Evolutionary conservation across 2,329 filamentous ascomycete genomes (phyloP), one percentile per base, ranked within the genome.

Genomic region (Cercospora sojina): DNA sequence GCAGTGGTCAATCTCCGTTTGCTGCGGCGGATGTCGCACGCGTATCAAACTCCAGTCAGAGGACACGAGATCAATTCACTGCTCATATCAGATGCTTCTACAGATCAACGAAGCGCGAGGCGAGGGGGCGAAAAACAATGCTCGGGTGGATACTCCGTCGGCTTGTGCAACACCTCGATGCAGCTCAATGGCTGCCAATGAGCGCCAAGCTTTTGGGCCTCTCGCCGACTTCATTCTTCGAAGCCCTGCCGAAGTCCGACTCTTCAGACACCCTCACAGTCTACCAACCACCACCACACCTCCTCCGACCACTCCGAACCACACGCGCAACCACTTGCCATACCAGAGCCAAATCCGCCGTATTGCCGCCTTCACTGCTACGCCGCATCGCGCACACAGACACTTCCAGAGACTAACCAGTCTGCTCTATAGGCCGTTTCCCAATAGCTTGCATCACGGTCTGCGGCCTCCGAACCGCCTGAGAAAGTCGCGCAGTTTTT

Each of bases 211-310:
- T 57, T 56, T 57, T 57, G 27, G 47, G 23, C 47, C 25, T 53
- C 47, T 53, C 31, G 29, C 31, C 25, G 29, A 57, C 53, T 35
- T 57, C 53, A 57, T 57, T 53, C 53, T 57, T 57, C 53, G 25
- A 57, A 35, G 53, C 23, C 9, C 16, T 35, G 16, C n/a, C n/a
- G 53, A 32, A 18, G 29, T 57, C 27, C 53, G 53, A 47, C 58
- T 60, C 35, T 47, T 38, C 58, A 60, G 35, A 60, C 35, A 60
- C n/a, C 38, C 5, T 25, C 47, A 57, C 27, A 31, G 16, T 57
- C 53, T 57, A 31, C 31, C n/a, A 57, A 20, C 27, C 53, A 32
- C 53, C 31, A 23, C 53, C 27, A 35, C 53, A 35, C 27, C 47
- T 60, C 58, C 58, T 60, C 41, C 58, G 38, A 43, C 31, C 10